Evolutionary conservation across 2,329 filamentous ascomycete species (phyloP).

Genomic region (Neonectria hederae): DNA sequence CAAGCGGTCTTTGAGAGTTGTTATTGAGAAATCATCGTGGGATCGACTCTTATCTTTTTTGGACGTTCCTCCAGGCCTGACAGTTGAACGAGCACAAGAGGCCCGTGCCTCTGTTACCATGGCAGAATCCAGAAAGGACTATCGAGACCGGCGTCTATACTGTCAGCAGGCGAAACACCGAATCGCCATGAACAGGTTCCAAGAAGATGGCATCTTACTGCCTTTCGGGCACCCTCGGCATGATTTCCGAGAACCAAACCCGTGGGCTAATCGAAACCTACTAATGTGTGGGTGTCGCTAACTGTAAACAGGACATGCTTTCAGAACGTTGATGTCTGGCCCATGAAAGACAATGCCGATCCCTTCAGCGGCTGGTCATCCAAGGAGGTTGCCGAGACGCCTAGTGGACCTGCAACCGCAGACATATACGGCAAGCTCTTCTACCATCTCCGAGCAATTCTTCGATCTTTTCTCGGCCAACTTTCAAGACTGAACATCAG

Average conservation of each 20-base stretch:
- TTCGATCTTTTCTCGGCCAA: background rate
- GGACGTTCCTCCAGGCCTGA: background rate
- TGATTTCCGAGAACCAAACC: conserved; percentile 11
- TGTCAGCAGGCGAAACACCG: background rate
- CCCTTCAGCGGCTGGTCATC: conserved; percentile 14
- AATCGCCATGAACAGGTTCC: background rate
- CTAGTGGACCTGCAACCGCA: background rate
- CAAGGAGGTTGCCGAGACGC: background rate
- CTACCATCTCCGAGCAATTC: background rate
- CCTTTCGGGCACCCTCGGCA: conserved; percentile 9
- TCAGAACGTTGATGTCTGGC: background rate
- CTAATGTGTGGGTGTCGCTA: background rate
- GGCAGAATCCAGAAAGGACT: background rate
- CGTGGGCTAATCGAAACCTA: conserved; percentile 1
- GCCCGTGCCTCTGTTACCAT: conserved; percentile 2
- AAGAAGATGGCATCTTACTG: conserved; percentile 18
- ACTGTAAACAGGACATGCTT: background rate
- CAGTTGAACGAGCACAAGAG: background rate
- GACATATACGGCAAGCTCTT: conserved; percentile 28
- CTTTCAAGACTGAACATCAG: background rate
- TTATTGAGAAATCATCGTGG: conserved; percentile 9
- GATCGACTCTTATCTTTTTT: background rate
- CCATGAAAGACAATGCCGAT: background rate
- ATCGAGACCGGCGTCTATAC: background rate
- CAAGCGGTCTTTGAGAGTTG: background rate